Evolutionary conservation across 257 asterid species (phyloP).

Genomic region (Nicotiana tomentosiformis): DNA sequence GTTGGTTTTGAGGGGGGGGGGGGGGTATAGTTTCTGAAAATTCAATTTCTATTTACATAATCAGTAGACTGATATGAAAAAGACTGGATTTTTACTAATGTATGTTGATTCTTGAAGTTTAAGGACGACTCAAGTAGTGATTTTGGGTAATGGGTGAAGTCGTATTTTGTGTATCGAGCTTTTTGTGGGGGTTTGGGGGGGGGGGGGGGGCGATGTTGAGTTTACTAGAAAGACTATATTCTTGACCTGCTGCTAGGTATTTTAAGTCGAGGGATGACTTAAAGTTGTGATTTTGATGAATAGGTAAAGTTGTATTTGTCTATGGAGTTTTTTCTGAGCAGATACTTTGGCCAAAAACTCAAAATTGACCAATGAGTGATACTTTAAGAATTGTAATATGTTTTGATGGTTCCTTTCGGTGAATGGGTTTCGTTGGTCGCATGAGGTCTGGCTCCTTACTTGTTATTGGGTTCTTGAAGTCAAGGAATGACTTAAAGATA

Average conservation of each 20-base stretch:
- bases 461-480: not conserved
- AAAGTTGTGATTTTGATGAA: not conserved
- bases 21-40: not conserved
- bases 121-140: not conserved
- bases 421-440: not conserved
- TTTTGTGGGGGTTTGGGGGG: not conserved
- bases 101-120: not conserved
- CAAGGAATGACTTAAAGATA: not conserved
- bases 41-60: not conserved
- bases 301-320: not conserved
- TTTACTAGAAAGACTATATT: too few relatives aligned
- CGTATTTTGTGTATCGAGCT: not conserved
- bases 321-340: not conserved
- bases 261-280: not conserved
- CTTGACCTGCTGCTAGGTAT: not conserved
- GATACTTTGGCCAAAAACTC: not conserved
- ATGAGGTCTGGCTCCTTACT: not conserved
- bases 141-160: not conserved
- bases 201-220: not conserved
- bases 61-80: not conserved
- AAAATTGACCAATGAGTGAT: not conserved
- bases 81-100: conserved; percentile 1
- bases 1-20: too few relatives aligned
- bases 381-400: not conserved
- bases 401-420: not conserved